Conservation (phyloP, 176 grass and related monocot genomes). For the Sorghum bicolor region DNA sequence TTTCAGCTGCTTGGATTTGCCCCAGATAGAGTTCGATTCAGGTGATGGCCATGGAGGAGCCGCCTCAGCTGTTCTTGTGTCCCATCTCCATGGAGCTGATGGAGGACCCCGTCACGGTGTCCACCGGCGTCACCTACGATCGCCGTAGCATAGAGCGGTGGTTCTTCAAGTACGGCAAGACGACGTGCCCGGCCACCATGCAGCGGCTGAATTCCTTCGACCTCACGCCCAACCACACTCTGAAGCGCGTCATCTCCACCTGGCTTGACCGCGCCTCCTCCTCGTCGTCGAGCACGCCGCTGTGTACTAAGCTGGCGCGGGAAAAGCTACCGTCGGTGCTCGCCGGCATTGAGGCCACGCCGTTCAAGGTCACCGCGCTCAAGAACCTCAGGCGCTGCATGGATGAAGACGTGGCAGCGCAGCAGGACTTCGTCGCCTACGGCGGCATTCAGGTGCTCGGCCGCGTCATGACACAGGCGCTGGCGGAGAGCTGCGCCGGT, state of each 20-base stretch:
- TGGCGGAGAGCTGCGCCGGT: slow-evolving; percentile 24
- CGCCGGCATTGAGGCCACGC: slow-evolving; percentile 41
- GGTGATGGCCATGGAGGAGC: slow-evolving; percentile 29
- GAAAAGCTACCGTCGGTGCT: slow-evolving; percentile 42
- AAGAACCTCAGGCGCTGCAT: slow-evolving; percentile 44
- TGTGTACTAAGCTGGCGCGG: slow-evolving; percentile 26
- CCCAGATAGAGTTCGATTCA: neutral
- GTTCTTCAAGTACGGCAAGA: slow-evolving; percentile 65
- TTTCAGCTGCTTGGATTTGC: slow-evolving; percentile 13
- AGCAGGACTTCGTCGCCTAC: slow-evolving; percentile 38
- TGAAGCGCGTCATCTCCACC: slow-evolving; percentile 70
- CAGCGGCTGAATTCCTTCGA: slow-evolving; percentile 54
- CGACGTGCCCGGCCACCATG: slow-evolving; percentile 86
- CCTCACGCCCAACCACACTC: slow-evolving; percentile 85
- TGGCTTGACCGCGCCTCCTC: slow-evolving; percentile 41
- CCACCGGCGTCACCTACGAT: slow-evolving; percentile 86
- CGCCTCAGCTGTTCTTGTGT: slow-evolving; percentile 58
- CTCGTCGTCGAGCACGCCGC: slow-evolving; percentile 15
- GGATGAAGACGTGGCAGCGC: slow-evolving; percentile 42
- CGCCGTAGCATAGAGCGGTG: slow-evolving; percentile 80
- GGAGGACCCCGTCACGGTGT: slow-evolving; percentile 76
- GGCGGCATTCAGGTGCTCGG: slow-evolving; percentile 48
- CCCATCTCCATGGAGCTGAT: slow-evolving; percentile 95
- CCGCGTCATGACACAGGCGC: slow-evolving; percentile 49
- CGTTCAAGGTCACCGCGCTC: slow-evolving; percentile 76